A percentile compares a stretch with the other conserved stretches of the same genome.
phyloP scores from a whole-genome alignment of 2,329 filamentous ascomycete genomes.

The Epichloe festucae region DNA sequence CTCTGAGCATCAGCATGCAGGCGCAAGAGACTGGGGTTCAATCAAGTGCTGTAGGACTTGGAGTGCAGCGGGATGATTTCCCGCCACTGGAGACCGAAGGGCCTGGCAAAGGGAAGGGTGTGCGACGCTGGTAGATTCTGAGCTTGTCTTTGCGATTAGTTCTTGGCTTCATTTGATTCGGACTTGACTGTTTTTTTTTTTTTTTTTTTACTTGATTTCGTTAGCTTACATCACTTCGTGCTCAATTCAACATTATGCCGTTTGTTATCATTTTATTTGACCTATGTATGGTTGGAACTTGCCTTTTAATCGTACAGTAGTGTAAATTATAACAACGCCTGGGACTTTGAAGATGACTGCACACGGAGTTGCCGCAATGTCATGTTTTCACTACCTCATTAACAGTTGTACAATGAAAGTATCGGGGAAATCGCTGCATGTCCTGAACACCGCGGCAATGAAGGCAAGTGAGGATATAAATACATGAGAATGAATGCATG shows the following conservation, averaged over 20 bases:
- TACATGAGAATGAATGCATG: too few relatives aligned
- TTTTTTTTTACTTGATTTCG: background rate
- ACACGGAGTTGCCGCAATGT: too few relatives aligned
- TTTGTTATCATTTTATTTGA: background rate
- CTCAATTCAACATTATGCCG: conserved; percentile 3
- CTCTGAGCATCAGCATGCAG: conserved; percentile 45
- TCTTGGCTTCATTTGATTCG: background rate
- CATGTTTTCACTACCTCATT: too few relatives aligned
- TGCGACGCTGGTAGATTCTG: conserved; percentile 11
- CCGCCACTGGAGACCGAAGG: conserved; percentile 26
- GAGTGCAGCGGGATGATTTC: conserved; percentile 23
- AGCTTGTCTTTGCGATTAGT: background rate
- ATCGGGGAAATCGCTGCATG: too few relatives aligned
- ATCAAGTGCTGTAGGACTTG: background rate
- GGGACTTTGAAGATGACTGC: too few relatives aligned
- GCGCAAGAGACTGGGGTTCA: conserved; percentile 28
- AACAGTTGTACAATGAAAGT: too few relatives aligned
- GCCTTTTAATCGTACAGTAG: too few relatives aligned
- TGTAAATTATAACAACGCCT: too few relatives aligned
- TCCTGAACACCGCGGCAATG: too few relatives aligned
- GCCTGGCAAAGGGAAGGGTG: conserved; percentile 31
- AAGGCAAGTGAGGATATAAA: too few relatives aligned
- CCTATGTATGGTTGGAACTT: too few relatives aligned
- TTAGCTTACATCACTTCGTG: background rate
- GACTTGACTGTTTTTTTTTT: background rate